These are phyloP conservation scores for Leonotis leonurus DNA, from an alignment of 257 asterid species.

Conservation along the genomic window DNA sequence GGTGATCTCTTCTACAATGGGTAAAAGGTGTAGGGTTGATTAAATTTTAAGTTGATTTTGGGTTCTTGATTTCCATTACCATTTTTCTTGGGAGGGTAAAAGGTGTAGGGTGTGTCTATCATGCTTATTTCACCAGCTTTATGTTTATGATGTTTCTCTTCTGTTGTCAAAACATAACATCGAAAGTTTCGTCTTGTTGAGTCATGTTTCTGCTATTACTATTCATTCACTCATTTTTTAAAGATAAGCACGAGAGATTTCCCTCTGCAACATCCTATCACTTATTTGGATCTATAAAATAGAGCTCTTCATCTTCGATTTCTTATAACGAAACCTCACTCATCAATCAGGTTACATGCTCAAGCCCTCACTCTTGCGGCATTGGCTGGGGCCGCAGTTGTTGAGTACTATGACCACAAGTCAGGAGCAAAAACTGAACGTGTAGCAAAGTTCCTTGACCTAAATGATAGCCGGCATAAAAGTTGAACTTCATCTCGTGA, in stretches of 20 bases:
- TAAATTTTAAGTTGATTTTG: background rate
- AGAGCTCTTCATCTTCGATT: background rate
- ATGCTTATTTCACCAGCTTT: background rate
- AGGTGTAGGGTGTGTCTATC: background rate
- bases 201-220: background rate
- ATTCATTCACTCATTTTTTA: background rate
- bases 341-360: slow-evolving; percentile 73
- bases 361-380: slow-evolving; percentile 95
- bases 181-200: background rate
- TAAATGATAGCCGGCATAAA: slow-evolving; percentile 32
- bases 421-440: slow-evolving; percentile 74
- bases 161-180: background rate
- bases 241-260: background rate
- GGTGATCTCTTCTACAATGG: background rate
- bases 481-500: slow-evolving; percentile 9
- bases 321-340: background rate
- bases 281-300: background rate
- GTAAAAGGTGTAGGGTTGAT: too few species aligned
- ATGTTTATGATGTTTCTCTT: background rate
- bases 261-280: background rate
- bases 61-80: background rate
- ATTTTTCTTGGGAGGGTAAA: background rate
- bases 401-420: slow-evolving; percentile 82
- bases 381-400: slow-evolving; percentile 67
- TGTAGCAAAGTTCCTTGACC: slow-evolving; percentile 67